These are phyloP conservation scores for Entonaema liquescens DNA, from an alignment of 495 filamentous ascomycete genomes.

Conservation along the genomic window DNA sequence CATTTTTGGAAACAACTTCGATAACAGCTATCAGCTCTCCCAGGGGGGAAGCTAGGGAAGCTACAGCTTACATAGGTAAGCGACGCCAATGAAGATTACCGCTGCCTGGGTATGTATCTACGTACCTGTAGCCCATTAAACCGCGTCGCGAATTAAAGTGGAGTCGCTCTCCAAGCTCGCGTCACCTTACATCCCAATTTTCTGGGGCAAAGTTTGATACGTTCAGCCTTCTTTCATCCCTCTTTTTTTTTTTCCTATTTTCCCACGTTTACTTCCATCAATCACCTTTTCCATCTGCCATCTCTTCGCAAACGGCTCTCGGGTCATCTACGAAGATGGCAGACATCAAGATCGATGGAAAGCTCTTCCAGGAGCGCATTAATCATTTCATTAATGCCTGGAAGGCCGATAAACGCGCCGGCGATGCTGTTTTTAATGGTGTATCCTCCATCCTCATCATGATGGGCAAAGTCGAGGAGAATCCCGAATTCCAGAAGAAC, in stretches of 20 bases:
- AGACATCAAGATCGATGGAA: slow-evolving; percentile 88
- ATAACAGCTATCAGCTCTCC: too few relatives aligned
- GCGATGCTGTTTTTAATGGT: slow-evolving; percentile 82
- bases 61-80: neutral
- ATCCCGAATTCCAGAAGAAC: slow-evolving; percentile 85
- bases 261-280: slow-evolving; percentile 18
- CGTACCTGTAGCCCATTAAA: slow-evolving; percentile 22
- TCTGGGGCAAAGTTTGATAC: slow-evolving; percentile 25
- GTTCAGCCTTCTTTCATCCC: slow-evolving; percentile 31
- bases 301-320: slow-evolving; percentile 31
- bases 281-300: slow-evolving; percentile 26
- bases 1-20: too few relatives aligned
- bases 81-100: neutral
- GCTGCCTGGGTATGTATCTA: neutral
- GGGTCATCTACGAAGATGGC: slow-evolving; percentile 58
- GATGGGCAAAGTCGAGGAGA: slow-evolving; percentile 93
- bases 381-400: slow-evolving; percentile 86
- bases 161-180: slow-evolving; percentile 23
- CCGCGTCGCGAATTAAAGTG: slow-evolving; percentile 43
- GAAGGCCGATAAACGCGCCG: slow-evolving; percentile 90
- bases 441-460: slow-evolving; percentile 85
- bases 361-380: slow-evolving; percentile 89
- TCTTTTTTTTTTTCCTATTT: slow-evolving; percentile 37
- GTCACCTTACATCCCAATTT: slow-evolving; percentile 33
- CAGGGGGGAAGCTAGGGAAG: too few relatives aligned